phyloP scores from a whole-genome alignment of 1,284 basidiomycete genomes.

The Cystobasidium pallidum region DNA sequence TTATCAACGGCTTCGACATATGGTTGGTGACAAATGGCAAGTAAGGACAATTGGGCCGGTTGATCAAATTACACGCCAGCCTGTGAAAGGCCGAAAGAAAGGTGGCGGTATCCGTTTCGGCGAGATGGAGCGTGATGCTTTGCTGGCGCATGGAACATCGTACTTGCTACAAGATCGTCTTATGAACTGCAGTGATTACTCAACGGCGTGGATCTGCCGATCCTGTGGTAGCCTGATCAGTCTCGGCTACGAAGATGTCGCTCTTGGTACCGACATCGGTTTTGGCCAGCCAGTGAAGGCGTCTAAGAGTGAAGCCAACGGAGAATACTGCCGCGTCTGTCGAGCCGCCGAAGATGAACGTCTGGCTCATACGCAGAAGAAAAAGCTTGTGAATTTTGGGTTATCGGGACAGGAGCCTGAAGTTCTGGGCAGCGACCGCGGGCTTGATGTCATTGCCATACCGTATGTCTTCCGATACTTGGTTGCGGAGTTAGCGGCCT shows the following conservation, averaged over 20 bases:
- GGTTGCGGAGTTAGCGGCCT: slow-evolving; percentile 64
- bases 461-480: slow-evolving; percentile 93
- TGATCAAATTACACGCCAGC: slow-evolving; percentile 92
- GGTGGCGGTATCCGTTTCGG: slow-evolving; percentile 99
- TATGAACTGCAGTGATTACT: slow-evolving; percentile 99
- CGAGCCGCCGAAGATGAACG: slow-evolving; percentile 69
- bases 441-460: slow-evolving; percentile 89
- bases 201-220: slow-evolving; percentile 96
- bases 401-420: slow-evolving; percentile 55
- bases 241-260: slow-evolving; percentile 85
- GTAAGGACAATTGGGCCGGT: slow-evolving; percentile 97
- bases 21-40: slow-evolving; percentile 99
- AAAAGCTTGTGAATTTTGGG: slow-evolving; percentile 60
- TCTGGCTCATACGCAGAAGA: slow-evolving; percentile 60
- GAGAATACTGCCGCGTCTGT: slow-evolving; percentile 92
- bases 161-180: slow-evolving; percentile 97
- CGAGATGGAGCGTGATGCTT: slow-evolving; percentile 99
- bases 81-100: slow-evolving; percentile 97
- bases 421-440: slow-evolving; percentile 61
- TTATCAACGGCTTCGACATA: slow-evolving; percentile 97
- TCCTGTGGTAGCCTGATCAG: slow-evolving; percentile 94
- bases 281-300: slow-evolving; percentile 59
- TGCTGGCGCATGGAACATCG: slow-evolving; percentile 96
- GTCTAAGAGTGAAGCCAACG: slow-evolving; percentile 65
- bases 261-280: slow-evolving; percentile 65